Base-by-base conservation (phyloP, 1,284 basidiomycete species). In the Fomitopsis schrenkii region DNA sequence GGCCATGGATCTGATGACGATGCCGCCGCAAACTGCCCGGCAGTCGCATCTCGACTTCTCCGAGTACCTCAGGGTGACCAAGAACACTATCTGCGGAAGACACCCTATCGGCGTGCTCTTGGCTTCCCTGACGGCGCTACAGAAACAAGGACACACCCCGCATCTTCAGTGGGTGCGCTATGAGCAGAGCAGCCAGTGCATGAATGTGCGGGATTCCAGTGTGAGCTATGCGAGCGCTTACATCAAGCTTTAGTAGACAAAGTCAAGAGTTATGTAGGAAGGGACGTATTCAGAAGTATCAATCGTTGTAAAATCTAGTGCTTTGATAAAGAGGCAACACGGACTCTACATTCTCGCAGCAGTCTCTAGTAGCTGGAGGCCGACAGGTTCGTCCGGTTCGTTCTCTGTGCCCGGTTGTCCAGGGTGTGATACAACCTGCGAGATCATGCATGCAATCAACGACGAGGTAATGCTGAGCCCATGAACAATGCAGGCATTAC, bases 41-140 rank as follows among this genome's bases (percentile, higher is more conserved):
- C 73, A 77, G 57, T 85, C 82, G 3, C 94, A 93, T 68, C 73
- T 72, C 15, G 76, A 79, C 19, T 97, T 97, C 73, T 79, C 85
- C 1, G 76, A 79, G 6, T 98, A 99, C 72, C 81, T 99, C 2
- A 74, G 79, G 17, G 75, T 82, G 63, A 98, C 97, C 19, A 86
- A 90, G 79, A 99, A 99, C 76, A 99, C 97, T 0, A 97, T 99
- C 48, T 99, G 97, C 69, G 97, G 97, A 0, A 80, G 95, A 56
- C 95, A 98, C 71, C 95, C 97, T 0, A 98, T 99, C 63, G 93
- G 95, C 0, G 91, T 98, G 0, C 79, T 99, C 5, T 79, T 99
- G 5, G 90, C 89, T 5, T 89, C 94, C 2, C 73, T 98, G 41
- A 71, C 84, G 1, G 75, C 77, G 5, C 71, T 96, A 33, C 85